A percentile compares a stretch with the other conserved stretches of the same genome.
Conservation (phyloP, 2,329 filamentous ascomycete genomes). For the Leptographium flavum region DNA sequence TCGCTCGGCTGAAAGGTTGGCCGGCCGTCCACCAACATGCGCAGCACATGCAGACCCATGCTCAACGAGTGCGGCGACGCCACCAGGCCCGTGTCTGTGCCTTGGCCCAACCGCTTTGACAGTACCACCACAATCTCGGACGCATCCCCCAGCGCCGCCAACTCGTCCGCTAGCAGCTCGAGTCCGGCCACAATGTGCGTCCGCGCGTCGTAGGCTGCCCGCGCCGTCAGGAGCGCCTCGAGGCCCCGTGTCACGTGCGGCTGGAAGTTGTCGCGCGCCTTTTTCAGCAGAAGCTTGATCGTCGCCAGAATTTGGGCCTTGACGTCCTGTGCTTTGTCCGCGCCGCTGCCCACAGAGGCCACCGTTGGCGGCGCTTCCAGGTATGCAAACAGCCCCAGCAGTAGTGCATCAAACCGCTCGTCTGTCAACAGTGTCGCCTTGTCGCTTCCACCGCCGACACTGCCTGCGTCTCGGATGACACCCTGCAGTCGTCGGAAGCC, state of each 20-base stretch:
- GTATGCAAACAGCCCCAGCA: slow-evolving; percentile 56
- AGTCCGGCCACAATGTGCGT: slow-evolving; percentile 62
- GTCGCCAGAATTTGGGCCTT: slow-evolving; percentile 63
- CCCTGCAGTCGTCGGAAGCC: slow-evolving; percentile 68
- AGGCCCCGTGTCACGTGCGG: slow-evolving; percentile 55
- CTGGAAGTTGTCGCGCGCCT: slow-evolving; percentile 50
- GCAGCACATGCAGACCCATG: slow-evolving; percentile 51
- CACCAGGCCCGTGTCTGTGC: slow-evolving; percentile 15
- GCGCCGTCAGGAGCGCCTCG: slow-evolving; percentile 49
- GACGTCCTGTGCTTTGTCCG: slow-evolving; percentile 55
- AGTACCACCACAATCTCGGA: slow-evolving; percentile 44
- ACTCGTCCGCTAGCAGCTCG: slow-evolving; percentile 58
- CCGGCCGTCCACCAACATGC: slow-evolving; percentile 37
- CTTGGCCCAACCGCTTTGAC: slow-evolving; percentile 30
- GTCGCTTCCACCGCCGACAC: not conserved
- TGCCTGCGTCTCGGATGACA: slow-evolving; percentile 43
- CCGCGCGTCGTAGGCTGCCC: slow-evolving; percentile 51
- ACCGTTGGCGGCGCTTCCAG: slow-evolving; percentile 46
- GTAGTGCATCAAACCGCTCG: slow-evolving; percentile 53
- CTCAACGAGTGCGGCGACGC: slow-evolving; percentile 31
- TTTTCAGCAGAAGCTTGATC: slow-evolving; percentile 56
- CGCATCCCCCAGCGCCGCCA: slow-evolving; percentile 50
- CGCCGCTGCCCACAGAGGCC: slow-evolving; percentile 15
- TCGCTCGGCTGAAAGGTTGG: slow-evolving; percentile 34
- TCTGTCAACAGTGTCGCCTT: slow-evolving; percentile 36